phyloP scores from a whole-genome alignment of 495 filamentous ascomycete genomes.

The Xylaria curta region DNA sequence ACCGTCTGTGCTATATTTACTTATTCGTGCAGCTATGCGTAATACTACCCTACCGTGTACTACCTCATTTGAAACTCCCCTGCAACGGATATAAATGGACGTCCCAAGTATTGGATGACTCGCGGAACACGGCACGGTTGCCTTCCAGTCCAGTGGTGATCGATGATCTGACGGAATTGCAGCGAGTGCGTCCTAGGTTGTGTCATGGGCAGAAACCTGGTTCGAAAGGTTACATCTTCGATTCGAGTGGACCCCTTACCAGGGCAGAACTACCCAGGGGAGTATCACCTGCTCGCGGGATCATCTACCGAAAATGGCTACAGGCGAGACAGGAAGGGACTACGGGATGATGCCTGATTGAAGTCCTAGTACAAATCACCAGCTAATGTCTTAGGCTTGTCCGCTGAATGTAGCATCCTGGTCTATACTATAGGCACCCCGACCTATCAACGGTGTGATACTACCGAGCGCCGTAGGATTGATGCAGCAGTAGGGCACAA shows the following conservation, averaged over 20 bases:
- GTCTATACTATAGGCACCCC: not conserved
- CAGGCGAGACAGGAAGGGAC: not conserved
- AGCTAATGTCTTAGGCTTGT: not conserved
- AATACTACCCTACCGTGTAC: not conserved
- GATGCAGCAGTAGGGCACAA: not conserved
- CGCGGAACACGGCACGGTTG: not conserved
- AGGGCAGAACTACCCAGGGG: not conserved
- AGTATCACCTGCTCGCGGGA: not conserved
- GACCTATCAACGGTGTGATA: not conserved
- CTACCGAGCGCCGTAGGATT: not conserved
- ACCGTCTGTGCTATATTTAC: not conserved
- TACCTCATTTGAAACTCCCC: not conserved
- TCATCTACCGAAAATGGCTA: not conserved
- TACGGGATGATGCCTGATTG: not conserved
- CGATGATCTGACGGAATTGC: not conserved
- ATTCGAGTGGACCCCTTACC: not conserved
- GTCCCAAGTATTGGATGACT: not conserved
- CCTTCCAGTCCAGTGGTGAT: not conserved
- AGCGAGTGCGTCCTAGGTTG: not conserved
- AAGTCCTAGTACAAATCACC: not conserved
- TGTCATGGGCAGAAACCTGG: not conserved
- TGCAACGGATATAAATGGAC: not conserved
- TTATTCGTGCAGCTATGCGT: too few species aligned
- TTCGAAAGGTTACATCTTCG: not conserved
- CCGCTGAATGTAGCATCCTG: not conserved